Evolutionary conservation across 2,329 filamentous ascomycete species (phyloP), one percentile per base, ranked within the genome.

Genomic region (Colletotrichum scovillei): DNA sequence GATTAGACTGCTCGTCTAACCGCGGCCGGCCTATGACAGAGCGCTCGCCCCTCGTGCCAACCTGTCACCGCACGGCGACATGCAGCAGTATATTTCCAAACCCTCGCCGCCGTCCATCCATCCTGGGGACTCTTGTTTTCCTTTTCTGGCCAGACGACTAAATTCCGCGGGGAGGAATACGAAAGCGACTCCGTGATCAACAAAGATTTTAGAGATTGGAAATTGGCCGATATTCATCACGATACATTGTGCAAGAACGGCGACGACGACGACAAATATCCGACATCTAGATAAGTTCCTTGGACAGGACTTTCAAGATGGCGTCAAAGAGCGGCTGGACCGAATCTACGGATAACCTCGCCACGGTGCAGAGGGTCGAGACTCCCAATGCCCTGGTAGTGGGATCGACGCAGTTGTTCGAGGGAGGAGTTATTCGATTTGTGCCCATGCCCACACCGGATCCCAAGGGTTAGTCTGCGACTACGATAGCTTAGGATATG

Each of bases 391-490:
- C 73, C 67, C 67, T 76, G 65, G 77, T 78, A 35, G 75, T 78
- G 35, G 77, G 77, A 35, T 78, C 77, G 24, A 75, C 75, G 30
- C 76, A 77, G 70, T 67, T 78, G 57, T 78, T 77, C 63, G 72
- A 77, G 49, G 69, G 69, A 49, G 63, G 57, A 53, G 60, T 72
- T 57, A 75, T 76, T 22, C 76, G 75, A 59, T 78, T 67, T 69
- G 67, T 78, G 16, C 77, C 77, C n/a, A 79, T 77, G 73, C 80
- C 80, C 5, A 78, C 78, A 14, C 78, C 80, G 28, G 77, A 81
- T 67, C 80, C 80, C 2, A 81, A 79, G 73, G 80, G 77, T 78
- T 53, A 64, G 63, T 64, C 35, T 19, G 9, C 22, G n/a, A 28
- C 14, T 26, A 8, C 5, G 4, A 8, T 14, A 2, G 19, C 2